phyloP scores from a whole-genome alignment of 768 basidiomycete species.

The Sistotremastrum niveocremeum region DNA sequence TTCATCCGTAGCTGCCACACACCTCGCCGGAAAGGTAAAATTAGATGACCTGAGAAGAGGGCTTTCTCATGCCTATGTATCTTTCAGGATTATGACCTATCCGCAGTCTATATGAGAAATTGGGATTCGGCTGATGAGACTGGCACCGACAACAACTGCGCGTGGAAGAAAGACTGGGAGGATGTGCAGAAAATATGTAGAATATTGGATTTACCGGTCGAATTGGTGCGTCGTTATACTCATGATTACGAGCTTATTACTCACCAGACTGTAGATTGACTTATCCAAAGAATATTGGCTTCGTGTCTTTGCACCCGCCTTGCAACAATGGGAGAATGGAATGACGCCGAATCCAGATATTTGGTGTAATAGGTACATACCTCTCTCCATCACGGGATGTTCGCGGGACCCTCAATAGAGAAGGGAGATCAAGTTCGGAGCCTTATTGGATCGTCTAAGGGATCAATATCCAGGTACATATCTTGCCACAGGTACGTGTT shows the following conservation, averaged over 20 bases:
- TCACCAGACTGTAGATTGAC: conserved; percentile 33
- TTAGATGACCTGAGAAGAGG: neutral
- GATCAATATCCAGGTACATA: conserved; percentile 31
- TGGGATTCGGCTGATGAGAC: conserved; percentile 85
- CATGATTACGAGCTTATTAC: neutral
- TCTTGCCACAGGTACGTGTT: conserved; percentile 66
- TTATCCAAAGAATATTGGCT: conserved; percentile 87
- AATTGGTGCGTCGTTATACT: conserved; percentile 36
- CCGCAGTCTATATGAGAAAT: conserved; percentile 90
- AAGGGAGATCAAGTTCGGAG: conserved; percentile 88
- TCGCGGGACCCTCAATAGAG: neutral
- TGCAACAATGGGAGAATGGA: conserved; percentile 65
- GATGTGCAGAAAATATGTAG: conserved; percentile 76
- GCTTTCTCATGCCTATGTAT: neutral
- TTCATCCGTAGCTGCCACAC: conserved; percentile 74
- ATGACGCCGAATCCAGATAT: conserved; percentile 88
- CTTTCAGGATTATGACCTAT: conserved; percentile 61
- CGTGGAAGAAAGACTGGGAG: conserved; percentile 93
- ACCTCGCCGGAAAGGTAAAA: conserved; percentile 53
- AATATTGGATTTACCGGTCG: conserved; percentile 56
- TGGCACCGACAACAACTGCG: conserved; percentile 69
- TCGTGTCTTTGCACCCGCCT: conserved; percentile 77
- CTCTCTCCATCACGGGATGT: neutral
- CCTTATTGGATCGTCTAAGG: conserved; percentile 53
- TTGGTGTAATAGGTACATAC: conserved; percentile 65